Evolutionary conservation across 495 filamentous ascomycete genomes (phyloP).

Genomic region (Haplographium delicatum): DNA sequence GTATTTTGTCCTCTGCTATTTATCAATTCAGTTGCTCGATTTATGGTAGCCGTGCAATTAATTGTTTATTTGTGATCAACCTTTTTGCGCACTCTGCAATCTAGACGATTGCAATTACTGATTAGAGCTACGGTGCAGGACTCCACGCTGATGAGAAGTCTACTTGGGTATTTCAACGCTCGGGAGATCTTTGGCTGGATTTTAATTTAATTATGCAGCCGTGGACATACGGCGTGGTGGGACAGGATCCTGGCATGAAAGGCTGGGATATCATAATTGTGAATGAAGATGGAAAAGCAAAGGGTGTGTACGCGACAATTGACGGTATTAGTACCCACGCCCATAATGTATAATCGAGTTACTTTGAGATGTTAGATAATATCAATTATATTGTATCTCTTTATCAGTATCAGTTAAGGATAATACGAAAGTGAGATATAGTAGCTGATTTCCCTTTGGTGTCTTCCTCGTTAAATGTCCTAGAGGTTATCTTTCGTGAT

Average conservation of each 20-base stretch:
- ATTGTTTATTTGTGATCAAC: background rate
- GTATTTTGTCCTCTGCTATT: slow-evolving; percentile 4
- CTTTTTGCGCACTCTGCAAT: background rate
- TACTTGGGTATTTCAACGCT: slow-evolving; percentile 1
- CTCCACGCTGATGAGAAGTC: slow-evolving; percentile 3
- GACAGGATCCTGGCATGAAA: slow-evolving; percentile 1
- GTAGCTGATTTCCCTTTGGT: no score
- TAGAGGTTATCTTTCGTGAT: no score
- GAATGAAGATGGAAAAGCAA: slow-evolving; percentile 1
- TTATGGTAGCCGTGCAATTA: background rate
- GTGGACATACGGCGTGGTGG: background rate
- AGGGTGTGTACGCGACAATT: slow-evolving; percentile 2
- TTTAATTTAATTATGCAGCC: slow-evolving; percentile 5
- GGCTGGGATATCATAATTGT: slow-evolving; percentile 6
- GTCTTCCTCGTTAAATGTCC: no score
- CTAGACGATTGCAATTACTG: background rate
- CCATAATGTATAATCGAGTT: slow-evolving; percentile 1
- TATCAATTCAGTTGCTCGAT: background rate
- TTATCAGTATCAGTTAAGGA: no score
- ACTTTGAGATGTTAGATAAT: no score
- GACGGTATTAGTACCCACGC: slow-evolving; percentile 3
- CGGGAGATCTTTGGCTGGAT: slow-evolving; percentile 2
- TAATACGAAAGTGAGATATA: no score
- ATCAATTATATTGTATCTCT: no score
- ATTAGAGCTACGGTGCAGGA: background rate